These are phyloP conservation scores for Aspergillus olivimuriae DNA, from an alignment of 495 filamentous ascomycete genomes.

Conservation along the genomic window DNA sequence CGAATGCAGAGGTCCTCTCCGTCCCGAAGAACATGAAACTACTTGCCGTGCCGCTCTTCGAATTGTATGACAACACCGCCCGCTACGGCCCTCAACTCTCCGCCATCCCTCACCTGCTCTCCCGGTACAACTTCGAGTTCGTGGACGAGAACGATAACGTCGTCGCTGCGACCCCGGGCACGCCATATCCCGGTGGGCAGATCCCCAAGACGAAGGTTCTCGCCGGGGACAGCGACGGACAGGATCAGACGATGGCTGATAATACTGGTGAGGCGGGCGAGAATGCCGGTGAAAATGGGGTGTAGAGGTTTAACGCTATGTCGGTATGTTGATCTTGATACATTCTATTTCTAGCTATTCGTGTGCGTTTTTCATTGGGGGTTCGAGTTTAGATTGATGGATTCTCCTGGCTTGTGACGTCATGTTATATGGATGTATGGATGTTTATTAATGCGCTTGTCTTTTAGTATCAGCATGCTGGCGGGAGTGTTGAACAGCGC, in stretches of 20 bases:
- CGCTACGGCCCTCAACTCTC: constrained; percentile 94
- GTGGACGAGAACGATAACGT: constrained; percentile 92
- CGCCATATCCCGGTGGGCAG: constrained; percentile 36
- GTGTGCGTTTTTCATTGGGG: no score
- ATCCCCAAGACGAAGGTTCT: constrained; percentile 63
- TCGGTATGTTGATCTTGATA: background rate
- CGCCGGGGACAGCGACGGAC: constrained; percentile 53
- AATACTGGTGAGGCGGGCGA: constrained; percentile 21
- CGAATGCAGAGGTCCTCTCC: constrained; percentile 72
- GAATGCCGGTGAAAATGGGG: constrained; percentile 13
- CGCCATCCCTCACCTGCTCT: constrained; percentile 89
- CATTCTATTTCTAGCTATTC: background rate
- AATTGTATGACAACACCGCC: constrained; percentile 94
- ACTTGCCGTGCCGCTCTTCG: constrained; percentile 91
- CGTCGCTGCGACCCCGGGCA: constrained; percentile 77
- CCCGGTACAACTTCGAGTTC: constrained; percentile 95
- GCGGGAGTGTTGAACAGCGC: no score
- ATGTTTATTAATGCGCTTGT: no score
- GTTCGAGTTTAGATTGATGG: no score
- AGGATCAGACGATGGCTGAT: constrained; percentile 40
- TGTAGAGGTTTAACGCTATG: no score
- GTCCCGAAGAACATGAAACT: constrained; percentile 99
- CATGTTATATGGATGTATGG: no score
- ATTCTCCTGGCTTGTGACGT: no score
- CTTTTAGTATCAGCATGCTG: no score